Percentiles rank a stretch among this genome's conserved stretches.
Conservation (phyloP, 139 green algal species). For the Limnomonas spitsbergensis region DNA sequence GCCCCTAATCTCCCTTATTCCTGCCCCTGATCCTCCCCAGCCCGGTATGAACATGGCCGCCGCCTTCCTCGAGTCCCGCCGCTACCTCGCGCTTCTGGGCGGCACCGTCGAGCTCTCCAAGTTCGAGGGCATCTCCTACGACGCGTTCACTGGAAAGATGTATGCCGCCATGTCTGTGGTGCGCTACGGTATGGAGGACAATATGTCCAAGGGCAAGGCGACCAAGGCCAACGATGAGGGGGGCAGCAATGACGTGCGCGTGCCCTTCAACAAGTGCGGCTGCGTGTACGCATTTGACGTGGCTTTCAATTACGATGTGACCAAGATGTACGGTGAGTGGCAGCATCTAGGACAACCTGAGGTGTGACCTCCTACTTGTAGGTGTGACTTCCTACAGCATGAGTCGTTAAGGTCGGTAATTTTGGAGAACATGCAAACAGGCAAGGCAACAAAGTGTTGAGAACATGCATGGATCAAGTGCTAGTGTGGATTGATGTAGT, state of each 20-base stretch:
- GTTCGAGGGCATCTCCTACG: constrained; percentile 55
- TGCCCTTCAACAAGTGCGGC: constrained; percentile 45
- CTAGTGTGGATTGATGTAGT: no score
- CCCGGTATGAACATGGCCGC: constrained; percentile 38
- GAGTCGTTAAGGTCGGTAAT: no score
- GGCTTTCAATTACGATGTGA: constrained; percentile 2
- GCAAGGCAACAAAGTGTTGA: no score
- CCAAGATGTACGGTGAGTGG: constrained; percentile 21
- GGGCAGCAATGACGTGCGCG: constrained; percentile 34
- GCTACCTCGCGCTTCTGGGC: constrained; percentile 39
- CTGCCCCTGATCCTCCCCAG: constrained; percentile 55
- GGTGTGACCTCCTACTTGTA: constrained; percentile 17
- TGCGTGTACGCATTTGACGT: constrained; percentile 36
- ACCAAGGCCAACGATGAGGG: constrained; percentile 24
- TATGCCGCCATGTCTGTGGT: constrained; percentile 24
- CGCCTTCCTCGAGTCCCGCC: constrained; percentile 54
- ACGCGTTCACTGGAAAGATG: constrained; percentile 7
- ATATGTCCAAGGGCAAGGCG: constrained; percentile 11
- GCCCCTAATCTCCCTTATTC: no score
- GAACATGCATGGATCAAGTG: no score
- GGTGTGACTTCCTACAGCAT: no score
- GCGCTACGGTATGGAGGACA: constrained; percentile 33
- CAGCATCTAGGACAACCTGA: constrained; percentile 12
- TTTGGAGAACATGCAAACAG: no score
- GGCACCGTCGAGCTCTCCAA: constrained; percentile 61